Base-by-base conservation (phyloP, 371 early-diverging fungal genomes). In the Blastocladiella emersonii region DNA sequence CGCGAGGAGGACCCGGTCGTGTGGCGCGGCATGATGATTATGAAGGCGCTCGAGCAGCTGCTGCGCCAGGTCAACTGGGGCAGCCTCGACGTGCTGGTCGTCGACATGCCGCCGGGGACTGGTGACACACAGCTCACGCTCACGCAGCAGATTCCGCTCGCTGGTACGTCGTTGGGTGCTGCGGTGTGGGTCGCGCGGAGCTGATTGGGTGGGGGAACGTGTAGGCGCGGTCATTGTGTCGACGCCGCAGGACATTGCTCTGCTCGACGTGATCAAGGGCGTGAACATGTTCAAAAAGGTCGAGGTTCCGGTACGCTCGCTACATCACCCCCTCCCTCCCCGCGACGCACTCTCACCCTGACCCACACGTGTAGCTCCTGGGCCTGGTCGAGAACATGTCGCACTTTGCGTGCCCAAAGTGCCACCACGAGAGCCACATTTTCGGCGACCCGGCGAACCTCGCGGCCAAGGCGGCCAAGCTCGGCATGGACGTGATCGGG, bases 51-150 rank as follows among this genome's bases (percentile, higher is more conserved):
- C 25, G 89, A 93, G 63, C 92, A 92, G 68, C 71, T 93, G 62
- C 63, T 92, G 57, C 84, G 90, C 66, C 84, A 90, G 68, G 90
- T 90, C 30, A 84, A 87, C 10, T 93, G 93, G 93, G 76, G 78
- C 34, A 76, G 76, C 1, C 63, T 88, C 34, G 93, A 93, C 70
- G 67, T 88, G 13, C 68, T 93, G 17, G 87, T 93, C 23, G 85
- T 93, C 66, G 93, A 93, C 67, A 86, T 90, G 87, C 93, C 93
- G 34, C 93, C 93, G 27, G 93, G 93, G 1, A 93, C 93, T 4
- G 93, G 93, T 21, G 93, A 93, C 71, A 86, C 87, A 12, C 91
- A 90, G 69, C 64, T 93, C 55, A 86, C 91, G 0, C 85, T 93
- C 55, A 79, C 83, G 59, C 93, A 93, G 72, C 87, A 86, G 67